Evolutionary conservation across 2,329 filamentous ascomycete species (phyloP).

Genomic region (Colletotrichum zoysiae): DNA sequence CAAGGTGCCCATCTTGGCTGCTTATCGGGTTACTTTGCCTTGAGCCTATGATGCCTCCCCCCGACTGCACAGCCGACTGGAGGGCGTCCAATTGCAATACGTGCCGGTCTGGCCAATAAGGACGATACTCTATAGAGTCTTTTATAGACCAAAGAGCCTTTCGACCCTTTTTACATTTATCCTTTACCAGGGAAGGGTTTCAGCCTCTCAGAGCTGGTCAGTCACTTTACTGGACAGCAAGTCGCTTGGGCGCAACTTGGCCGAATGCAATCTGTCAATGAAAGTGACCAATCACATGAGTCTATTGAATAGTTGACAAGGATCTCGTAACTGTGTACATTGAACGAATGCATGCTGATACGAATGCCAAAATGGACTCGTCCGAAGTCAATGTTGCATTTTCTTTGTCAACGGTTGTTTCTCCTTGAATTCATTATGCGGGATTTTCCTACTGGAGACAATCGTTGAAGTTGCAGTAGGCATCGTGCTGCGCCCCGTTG

Average conservation of each 20-base stretch:
- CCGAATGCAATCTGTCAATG: neutral
- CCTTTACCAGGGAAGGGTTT: neutral
- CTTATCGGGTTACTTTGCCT: neutral
- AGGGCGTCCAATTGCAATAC: neutral
- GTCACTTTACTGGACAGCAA: neutral
- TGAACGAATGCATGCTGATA: neutral
- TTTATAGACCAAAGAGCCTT: neutral
- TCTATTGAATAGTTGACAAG: neutral
- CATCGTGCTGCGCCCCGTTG: conserved; percentile 8
- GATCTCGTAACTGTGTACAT: too few relatives aligned
- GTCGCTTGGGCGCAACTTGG: neutral
- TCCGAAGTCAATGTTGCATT: neutral
- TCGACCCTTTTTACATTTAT: neutral
- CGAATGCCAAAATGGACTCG: neutral
- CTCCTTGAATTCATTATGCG: neutral
- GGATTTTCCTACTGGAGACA: neutral
- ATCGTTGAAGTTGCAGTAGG: neutral
- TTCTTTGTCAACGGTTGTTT: too few relatives aligned
- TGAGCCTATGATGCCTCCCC: neutral
- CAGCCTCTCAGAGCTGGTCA: neutral
- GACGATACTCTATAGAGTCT: too few relatives aligned
- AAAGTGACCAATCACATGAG: neutral
- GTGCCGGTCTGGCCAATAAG: neutral
- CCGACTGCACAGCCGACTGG: neutral
- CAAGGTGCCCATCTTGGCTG: neutral